Percentiles rank a stretch among this genome's conserved stretches.
Evolutionary conservation across 805 yeast species (phyloP).

Genomic region (Metschnikowia borealis): DNA sequence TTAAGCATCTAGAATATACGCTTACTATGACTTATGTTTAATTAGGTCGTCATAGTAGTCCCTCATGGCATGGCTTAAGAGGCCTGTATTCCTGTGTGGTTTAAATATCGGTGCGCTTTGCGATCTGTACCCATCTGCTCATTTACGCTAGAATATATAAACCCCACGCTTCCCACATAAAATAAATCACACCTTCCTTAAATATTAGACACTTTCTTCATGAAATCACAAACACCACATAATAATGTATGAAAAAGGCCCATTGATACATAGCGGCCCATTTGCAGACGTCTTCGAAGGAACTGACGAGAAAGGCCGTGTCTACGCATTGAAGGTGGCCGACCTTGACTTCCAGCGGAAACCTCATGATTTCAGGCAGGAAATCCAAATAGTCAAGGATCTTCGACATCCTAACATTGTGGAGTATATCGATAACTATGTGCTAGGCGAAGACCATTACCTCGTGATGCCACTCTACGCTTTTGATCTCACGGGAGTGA

Average conservation of each 20-base stretch:
- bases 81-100: neutral
- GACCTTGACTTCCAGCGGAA: conserved; percentile 33
- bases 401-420: conserved; percentile 16
- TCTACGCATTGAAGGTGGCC: conserved; percentile 34
- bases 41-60: too few relatives aligned
- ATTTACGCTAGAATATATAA: neutral
- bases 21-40: neutral
- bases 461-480: conserved; percentile 32
- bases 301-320: conserved; percentile 9
- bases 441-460: conserved; percentile 28
- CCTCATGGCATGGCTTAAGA: too few relatives aligned
- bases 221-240: neutral
- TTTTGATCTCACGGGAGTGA: conserved; percentile 23
- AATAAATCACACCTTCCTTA: neutral
- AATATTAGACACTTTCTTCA: neutral
- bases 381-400: conserved; percentile 24
- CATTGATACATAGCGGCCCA: conserved; percentile 31
- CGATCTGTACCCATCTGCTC: neutral
- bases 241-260: conserved; percentile 17
- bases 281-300: conserved; percentile 32
- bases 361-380: conserved; percentile 36
- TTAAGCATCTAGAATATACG: neutral
- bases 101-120: neutral
- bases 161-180: too few relatives aligned
- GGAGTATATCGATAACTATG: conserved; percentile 20